A percentile compares a stretch with the other conserved stretches of the same genome.
Conservation (phyloP, 2,329 filamentous ascomycete genomes). For the Colletotrichum phormii region DNA sequence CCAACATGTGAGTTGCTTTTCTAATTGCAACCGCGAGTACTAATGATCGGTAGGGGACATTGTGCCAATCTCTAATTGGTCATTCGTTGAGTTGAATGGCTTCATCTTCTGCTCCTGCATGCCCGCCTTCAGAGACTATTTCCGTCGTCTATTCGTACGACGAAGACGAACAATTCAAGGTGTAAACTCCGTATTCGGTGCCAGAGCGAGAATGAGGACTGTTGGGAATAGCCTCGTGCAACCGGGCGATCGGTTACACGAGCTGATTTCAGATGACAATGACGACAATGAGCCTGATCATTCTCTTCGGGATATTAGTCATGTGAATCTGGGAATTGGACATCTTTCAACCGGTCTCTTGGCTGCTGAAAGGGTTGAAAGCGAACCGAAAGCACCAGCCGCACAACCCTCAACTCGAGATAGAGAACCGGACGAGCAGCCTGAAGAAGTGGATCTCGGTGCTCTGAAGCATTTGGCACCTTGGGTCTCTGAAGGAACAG, state of each 20-base stretch:
- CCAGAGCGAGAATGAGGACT: background rate
- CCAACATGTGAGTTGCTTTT: slow-evolving; percentile 10
- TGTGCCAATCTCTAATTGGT: slow-evolving; percentile 30
- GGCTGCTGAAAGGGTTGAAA: background rate
- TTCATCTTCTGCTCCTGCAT: slow-evolving; percentile 34
- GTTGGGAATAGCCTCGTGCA: background rate
- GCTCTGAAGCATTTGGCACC: background rate
- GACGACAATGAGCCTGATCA: slow-evolving; percentile 2
- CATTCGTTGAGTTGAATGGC: slow-evolving; percentile 25
- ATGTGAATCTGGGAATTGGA: background rate
- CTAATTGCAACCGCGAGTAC: no score
- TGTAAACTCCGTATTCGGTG: background rate
- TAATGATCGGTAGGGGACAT: slow-evolving; percentile 4
- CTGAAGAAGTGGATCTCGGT: background rate
- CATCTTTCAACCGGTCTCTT: background rate
- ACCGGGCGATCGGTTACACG: background rate
- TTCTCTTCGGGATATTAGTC: background rate
- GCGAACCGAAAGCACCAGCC: background rate
- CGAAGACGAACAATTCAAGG: background rate
- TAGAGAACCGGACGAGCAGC: background rate
- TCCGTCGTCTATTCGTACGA: slow-evolving; percentile 15
- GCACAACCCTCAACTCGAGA: background rate
- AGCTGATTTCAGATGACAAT: slow-evolving; percentile 7
- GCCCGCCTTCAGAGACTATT: slow-evolving; percentile 26
- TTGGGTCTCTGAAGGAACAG: background rate